These are phyloP conservation scores for Tetracentron sinense DNA, from an alignment of 164 flowering plant genomes.

Conservation along the genomic window DNA sequence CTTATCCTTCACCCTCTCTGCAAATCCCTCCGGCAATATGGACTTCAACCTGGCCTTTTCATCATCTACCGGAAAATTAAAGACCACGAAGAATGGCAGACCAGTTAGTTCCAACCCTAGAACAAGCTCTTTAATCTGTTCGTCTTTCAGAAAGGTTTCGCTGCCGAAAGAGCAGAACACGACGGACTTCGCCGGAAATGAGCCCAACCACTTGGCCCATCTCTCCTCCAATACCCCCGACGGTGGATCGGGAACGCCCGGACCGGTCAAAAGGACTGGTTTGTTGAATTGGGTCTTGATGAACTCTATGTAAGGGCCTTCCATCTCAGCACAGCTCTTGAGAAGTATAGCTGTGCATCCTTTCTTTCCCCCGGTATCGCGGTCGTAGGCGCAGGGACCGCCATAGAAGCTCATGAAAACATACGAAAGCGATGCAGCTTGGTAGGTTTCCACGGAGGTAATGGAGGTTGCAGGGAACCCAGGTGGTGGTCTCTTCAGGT, in stretches of 20 bases:
- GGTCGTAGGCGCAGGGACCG: slow-evolving; percentile 5
- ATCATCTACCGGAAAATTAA: slow-evolving; percentile 5
- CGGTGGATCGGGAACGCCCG: slow-evolving; percentile 13
- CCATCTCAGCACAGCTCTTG: slow-evolving; percentile 17
- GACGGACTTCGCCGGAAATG: slow-evolving; percentile 21
- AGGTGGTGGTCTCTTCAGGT: slow-evolving; percentile 22
- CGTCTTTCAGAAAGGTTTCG: slow-evolving; percentile 18
- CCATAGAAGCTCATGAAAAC: slow-evolving; percentile 18
- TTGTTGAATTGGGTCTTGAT: slow-evolving; percentile 9
- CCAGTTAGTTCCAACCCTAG: slow-evolving; percentile 31
- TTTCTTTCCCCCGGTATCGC: background rate
- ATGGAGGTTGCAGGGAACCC: slow-evolving; percentile 17
- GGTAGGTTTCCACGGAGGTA: slow-evolving; percentile 6
- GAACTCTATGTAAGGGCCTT: slow-evolving; percentile 17
- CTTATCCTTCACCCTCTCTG: slow-evolving; percentile 17
- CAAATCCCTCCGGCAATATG: slow-evolving; percentile 15
- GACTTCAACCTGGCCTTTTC: background rate
- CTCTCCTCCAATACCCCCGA: slow-evolving; percentile 12
- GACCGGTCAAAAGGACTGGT: slow-evolving; percentile 18
- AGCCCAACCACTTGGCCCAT: slow-evolving; percentile 31
- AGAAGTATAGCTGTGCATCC: background rate
- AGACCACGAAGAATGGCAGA: slow-evolving; percentile 28
- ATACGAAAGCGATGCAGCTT: slow-evolving; percentile 19
- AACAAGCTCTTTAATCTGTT: slow-evolving; percentile 28
- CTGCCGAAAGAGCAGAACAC: slow-evolving; percentile 39